These are phyloP conservation scores for Dictyostelium intermedium DNA, from an alignment of 78 protist species.

Conservation along the genomic window DNA sequence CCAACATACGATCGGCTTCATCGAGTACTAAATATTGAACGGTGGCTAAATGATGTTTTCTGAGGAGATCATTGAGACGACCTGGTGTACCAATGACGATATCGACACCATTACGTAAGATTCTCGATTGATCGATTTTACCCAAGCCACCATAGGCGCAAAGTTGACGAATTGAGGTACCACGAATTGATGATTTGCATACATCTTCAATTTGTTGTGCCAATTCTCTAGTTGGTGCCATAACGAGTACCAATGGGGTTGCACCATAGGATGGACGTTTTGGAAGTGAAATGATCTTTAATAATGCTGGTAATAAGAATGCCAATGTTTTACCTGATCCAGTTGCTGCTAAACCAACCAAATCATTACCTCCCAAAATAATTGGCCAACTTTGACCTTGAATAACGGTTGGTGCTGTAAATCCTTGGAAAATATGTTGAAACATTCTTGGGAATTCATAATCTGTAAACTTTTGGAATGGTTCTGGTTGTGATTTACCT, in stretches of 20 bases:
- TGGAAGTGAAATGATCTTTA: slow-evolving; percentile 51
- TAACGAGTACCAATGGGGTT: slow-evolving; percentile 92
- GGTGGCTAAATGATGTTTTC: not conserved
- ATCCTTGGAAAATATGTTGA: slow-evolving; percentile 26
- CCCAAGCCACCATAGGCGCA: slow-evolving; percentile 94
- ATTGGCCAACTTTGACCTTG: slow-evolving; percentile 81
- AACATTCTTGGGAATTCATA: slow-evolving; percentile 53
- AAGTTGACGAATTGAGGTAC: slow-evolving; percentile 42
- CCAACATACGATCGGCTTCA: slow-evolving; percentile 99
- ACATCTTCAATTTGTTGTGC: slow-evolving; percentile 95
- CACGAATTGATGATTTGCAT: slow-evolving; percentile 11
- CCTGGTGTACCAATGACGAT: slow-evolving; percentile 96
- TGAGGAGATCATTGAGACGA: slow-evolving; percentile 93
- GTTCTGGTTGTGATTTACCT: slow-evolving; percentile 39
- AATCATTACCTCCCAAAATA: slow-evolving; percentile 42
- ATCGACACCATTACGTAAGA: slow-evolving; percentile 89
- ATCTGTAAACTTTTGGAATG: slow-evolving; percentile 61
- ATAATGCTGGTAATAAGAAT: slow-evolving; percentile 94
- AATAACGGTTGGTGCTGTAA: slow-evolving; percentile 83
- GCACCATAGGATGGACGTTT: slow-evolving; percentile 79
- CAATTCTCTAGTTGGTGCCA: slow-evolving; percentile 99
- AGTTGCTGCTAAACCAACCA: slow-evolving; percentile 91
- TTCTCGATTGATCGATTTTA: slow-evolving; percentile 76
- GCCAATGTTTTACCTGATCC: slow-evolving; percentile 99
- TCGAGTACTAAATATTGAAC: slow-evolving; percentile 93